Evolutionary conservation across 2,329 filamentous ascomycete species (phyloP), one percentile per base, ranked within the genome.

Genomic region (Aphanocladium album): DNA sequence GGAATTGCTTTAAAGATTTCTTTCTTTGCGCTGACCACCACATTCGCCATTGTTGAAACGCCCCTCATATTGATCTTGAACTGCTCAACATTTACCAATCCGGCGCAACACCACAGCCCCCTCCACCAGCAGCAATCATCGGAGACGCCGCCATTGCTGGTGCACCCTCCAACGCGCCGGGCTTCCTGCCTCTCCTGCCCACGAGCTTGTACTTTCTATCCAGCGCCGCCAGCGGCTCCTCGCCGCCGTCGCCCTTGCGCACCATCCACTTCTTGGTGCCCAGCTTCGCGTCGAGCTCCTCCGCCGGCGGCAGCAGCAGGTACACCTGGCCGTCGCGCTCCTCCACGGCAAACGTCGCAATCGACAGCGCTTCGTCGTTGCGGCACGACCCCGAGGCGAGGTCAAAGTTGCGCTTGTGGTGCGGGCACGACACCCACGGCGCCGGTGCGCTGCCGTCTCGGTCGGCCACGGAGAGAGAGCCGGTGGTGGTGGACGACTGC

Each of bases 381-480:
- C 82, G 84, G 75, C 92, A 96, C 19, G 83, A 80, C 1, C 91
- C 91, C 0, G 84, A 82, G 43, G 80, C 81, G 47, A 96, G 84
- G 70, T 91, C 86, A 72, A 89, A 96, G 76, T 96, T 96, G 66
- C 91, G 86, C 79, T 96, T 96, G 79, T 96, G 92, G 73, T 89
- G 86, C 0, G 92, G 92, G 70, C 91, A 96, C 1, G 88, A 91
- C 19, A 96, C 84, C 87, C 89, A 96, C n/a, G 92, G 86, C 11
- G 70, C 65, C 35, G 65, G 49, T 11, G 57, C 49, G 52, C 64
- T 58, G 52, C 65, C 63, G 62, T 75, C 68, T 57, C 65, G 41
- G 64, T 63, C 58, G 7, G 37, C 41, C 33, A 51, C 46, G 35
- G 55, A 51, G 23, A 58, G 30, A 33, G 27, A 39, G 46, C 46